phyloP scores from a whole-genome alignment of 345 rosid genomes.

The Moricandia arvensis region DNA sequence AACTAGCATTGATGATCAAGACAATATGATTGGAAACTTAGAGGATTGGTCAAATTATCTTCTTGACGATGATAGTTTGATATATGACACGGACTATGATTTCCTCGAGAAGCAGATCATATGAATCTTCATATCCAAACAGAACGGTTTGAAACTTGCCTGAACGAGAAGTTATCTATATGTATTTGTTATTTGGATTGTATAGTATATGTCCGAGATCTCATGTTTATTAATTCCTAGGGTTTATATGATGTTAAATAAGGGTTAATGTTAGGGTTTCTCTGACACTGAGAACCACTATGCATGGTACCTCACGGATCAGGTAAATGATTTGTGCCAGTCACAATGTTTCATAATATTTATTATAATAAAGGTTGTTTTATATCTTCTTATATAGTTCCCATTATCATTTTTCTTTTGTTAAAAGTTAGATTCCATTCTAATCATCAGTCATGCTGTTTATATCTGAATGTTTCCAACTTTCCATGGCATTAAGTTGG shows the following conservation, averaged over 20 bases:
- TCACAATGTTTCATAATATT: neutral
- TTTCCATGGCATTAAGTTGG: neutral
- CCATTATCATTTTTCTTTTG: neutral
- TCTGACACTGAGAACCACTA: slow-evolving; percentile 12
- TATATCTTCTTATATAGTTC: neutral
- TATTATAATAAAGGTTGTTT: slow-evolving; percentile 9
- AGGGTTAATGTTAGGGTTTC: slow-evolving; percentile 13
- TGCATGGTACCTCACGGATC: slow-evolving; percentile 19
- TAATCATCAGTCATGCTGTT: neutral
- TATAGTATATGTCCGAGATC: slow-evolving; percentile 5
- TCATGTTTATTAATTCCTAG: neutral
- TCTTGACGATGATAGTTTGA: slow-evolving; percentile 16
- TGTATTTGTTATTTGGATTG: slow-evolving; percentile 1
- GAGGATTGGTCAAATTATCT: slow-evolving; percentile 35
- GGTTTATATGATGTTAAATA: slow-evolving; percentile 12
- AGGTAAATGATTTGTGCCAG: too few species aligned
- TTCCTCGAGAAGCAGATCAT: slow-evolving; percentile 12
- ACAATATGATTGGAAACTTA: slow-evolving; percentile 15
- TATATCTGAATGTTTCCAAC: neutral
- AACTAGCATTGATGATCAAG: slow-evolving; percentile 37
- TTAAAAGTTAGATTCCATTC: neutral
- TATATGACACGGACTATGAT: slow-evolving; percentile 25
- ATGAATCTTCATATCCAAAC: neutral
- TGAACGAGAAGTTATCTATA: neutral
- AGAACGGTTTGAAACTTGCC: neutral